phyloP scores from a whole-genome alignment of 768 basidiomycete species.

The Lepiota brunneoincarnata region DNA sequence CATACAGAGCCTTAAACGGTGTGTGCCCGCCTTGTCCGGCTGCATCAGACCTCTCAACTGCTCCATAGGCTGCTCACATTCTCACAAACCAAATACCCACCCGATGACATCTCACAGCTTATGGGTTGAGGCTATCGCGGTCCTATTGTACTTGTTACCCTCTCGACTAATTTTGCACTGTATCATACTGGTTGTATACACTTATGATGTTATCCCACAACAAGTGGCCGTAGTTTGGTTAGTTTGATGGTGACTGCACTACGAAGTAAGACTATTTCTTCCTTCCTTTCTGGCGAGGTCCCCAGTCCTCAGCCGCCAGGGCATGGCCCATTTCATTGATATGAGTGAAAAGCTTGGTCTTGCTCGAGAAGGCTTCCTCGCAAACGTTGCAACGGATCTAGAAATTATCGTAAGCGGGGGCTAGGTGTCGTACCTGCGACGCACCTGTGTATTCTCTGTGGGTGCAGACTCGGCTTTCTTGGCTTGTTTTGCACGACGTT shows the following conservation, averaged over 20 bases:
- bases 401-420: conserved; percentile 1
- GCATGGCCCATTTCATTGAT: conserved; percentile 74
- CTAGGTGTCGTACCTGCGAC: conserved; percentile 1
- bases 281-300: conserved; percentile 32
- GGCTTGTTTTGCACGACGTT: conserved; percentile 72
- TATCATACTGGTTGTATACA: background rate
- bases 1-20: conserved; percentile 96
- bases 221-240: no score
- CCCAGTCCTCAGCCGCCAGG: conserved; percentile 31
- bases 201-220: background rate
- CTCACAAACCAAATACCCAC: conserved; percentile 94
- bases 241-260: no score
- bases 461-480: conserved; percentile 54
- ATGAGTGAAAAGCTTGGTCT: conserved; percentile 74
- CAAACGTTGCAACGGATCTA: conserved; percentile 69
- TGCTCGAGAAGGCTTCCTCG: conserved; percentile 55
- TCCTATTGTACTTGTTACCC: background rate
- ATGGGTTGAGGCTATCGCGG: conserved; percentile 62
- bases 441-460: conserved; percentile 20
- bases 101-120: conserved; percentile 85
- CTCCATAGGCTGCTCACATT: conserved; percentile 81
- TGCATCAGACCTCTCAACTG: background rate
- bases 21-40: conserved; percentile 14
- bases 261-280: conserved; percentile 25
- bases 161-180: background rate